Evolutionary conservation across 2,329 filamentous ascomycete genomes (phyloP).

Genomic region (Pyrenophora tritici-repentis): DNA sequence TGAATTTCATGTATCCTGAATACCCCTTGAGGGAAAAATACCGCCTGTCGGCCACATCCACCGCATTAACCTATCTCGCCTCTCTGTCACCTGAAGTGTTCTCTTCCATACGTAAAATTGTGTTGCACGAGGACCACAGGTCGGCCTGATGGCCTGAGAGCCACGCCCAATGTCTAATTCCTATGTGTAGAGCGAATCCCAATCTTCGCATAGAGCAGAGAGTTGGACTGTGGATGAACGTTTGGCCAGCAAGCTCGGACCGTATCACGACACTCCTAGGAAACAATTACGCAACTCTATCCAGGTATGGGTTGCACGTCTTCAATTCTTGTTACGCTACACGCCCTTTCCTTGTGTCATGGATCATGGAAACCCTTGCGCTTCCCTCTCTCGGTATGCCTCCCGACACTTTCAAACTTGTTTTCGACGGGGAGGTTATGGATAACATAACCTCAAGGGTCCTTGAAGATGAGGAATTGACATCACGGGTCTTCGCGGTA

Average conservation of each 20-base stretch:
- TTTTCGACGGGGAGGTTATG: constrained; percentile 7
- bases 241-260: not conserved
- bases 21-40: too few species aligned
- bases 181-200: constrained; percentile 8
- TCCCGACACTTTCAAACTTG: constrained; percentile 5
- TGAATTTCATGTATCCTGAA: too few species aligned
- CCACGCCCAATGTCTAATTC: constrained; percentile 11
- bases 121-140: not conserved
- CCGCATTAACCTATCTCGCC: not conserved
- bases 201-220: constrained; percentile 2
- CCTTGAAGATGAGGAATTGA: too few species aligned
- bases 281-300: too few species aligned
- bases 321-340: not conserved
- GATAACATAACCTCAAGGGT: not conserved
- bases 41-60: too few species aligned
- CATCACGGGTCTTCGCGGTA: not conserved
- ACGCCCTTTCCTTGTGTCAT: not conserved
- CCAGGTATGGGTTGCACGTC: not conserved
- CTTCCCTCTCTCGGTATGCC: constrained; percentile 14
- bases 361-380: constrained; percentile 9
- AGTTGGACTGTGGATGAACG: constrained; percentile 1
- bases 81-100: too few species aligned
- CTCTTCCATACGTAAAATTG: not conserved
- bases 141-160: not conserved
- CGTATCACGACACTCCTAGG: not conserved